Evolutionary conservation across 2,329 filamentous ascomycete species (phyloP), one percentile per base, ranked within the genome.

Genomic region (Trichoderma asperellum): DNA sequence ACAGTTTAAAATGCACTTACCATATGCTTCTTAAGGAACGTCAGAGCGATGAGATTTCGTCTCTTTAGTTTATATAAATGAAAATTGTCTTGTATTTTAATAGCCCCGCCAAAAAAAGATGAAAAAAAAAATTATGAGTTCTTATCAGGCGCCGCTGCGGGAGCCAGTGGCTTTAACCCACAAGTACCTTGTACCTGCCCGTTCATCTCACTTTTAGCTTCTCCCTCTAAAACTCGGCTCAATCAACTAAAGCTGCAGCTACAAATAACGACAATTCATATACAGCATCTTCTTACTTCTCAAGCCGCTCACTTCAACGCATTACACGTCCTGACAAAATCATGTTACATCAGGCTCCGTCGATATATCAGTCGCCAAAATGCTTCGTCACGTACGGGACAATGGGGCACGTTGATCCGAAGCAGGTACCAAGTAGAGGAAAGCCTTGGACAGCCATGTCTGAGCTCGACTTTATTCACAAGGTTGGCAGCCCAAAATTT

Each of bases 391-490:
- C 90, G 0, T 88, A 92, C 75, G 89, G 89, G 52, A 83, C 84
- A 14, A 87, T 95, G 78, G 82, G 84, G 35, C 91, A 92, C 80
- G 83, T 95, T 56, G 89, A 97, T 77, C 85, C 88, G 6, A 85
- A 87, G 69, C 91, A 93, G 75, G 85, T 88, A 35, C 91, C 93
- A 2, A 83, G 82, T 6, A 94, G 91, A 76, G 90, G 88, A 75
- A 89, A 92, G 74, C 94, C 93, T 3, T 97, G 95, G 84, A 85
- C 87, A 0, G 84, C 88, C 0, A 86, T 97, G 71, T 79, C 87
- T 29, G 81, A 83, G 1, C 88, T 92, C 63, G 84, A 85, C 47
- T 93, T 92, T 76, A 83, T 90, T 29, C 90, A 95, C 76, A 91
- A 88, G 74, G 91, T 90, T 77, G 67, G 76, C 70, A 18, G 7